Percentiles rank a stretch among this genome's conserved stretches.
These are phyloP conservation scores for Fraxinus cuspidata DNA, from an alignment of 257 asterid genomes.

Conservation along the genomic window DNA sequence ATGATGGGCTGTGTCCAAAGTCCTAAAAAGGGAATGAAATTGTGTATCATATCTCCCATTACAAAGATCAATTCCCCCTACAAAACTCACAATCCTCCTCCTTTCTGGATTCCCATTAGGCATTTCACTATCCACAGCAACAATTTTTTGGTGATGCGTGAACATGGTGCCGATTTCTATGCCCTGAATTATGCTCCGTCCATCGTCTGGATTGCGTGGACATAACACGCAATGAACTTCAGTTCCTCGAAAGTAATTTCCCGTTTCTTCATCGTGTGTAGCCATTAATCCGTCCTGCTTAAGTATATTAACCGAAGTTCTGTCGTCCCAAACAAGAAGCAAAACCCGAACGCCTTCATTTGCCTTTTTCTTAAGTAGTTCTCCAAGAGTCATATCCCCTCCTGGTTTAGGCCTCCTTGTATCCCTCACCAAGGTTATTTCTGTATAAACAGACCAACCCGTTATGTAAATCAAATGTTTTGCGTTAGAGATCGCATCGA, in stretches of 20 bases:
- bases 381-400: slow-evolving; percentile 61
- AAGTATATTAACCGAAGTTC: slow-evolving; percentile 55
- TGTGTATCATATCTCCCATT: slow-evolving; percentile 73
- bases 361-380: slow-evolving; percentile 61
- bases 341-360: slow-evolving; percentile 68
- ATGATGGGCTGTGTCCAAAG: slow-evolving; percentile 52
- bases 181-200: slow-evolving; percentile 55
- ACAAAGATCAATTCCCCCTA: slow-evolving; percentile 78
- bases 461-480: slow-evolving; percentile 62
- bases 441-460: slow-evolving; percentile 73
- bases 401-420: slow-evolving; percentile 53
- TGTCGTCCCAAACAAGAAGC: slow-evolving; percentile 74
- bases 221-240: slow-evolving; percentile 66
- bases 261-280: slow-evolving; percentile 69
- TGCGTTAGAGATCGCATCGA: slow-evolving; percentile 54
- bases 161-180: slow-evolving; percentile 58
- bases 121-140: slow-evolving; percentile 56
- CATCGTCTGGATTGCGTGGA: slow-evolving; percentile 76
- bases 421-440: slow-evolving; percentile 57
- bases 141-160: slow-evolving; percentile 72
- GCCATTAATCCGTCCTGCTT: slow-evolving; percentile 68
- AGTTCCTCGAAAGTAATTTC: slow-evolving; percentile 36
- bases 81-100: slow-evolving; percentile 62
- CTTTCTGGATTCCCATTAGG: slow-evolving; percentile 41
- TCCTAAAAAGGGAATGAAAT: slow-evolving; percentile 66